A percentile compares a stretch with the other conserved stretches of the same genome.
These are phyloP conservation scores for Pseudocercospora fijiensis DNA, from an alignment of 2,329 filamentous ascomycete species.

Conservation along the genomic window DNA sequence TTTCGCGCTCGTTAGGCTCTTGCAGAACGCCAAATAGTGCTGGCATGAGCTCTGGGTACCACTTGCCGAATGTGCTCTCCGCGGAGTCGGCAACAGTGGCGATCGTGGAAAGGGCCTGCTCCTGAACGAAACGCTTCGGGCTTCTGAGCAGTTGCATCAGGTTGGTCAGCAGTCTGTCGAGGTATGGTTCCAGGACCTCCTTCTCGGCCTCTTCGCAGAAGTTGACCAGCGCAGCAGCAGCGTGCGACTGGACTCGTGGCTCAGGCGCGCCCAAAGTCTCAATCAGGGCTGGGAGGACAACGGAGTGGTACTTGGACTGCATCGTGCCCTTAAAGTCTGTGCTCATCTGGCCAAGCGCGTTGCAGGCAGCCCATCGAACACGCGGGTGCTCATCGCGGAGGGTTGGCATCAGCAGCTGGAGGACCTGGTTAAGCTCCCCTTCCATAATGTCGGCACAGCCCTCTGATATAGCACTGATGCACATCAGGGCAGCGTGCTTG, in stretches of 20 bases:
- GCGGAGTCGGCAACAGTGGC: slow-evolving; percentile 98
- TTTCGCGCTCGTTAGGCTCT: slow-evolving; percentile 90
- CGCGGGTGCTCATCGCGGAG: slow-evolving; percentile 87
- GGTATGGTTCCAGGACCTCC: slow-evolving; percentile 83
- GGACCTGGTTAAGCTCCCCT: slow-evolving; percentile 86
- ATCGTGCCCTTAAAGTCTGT: slow-evolving; percentile 97
- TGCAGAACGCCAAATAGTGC: slow-evolving; percentile 85
- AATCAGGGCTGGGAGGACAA: slow-evolving; percentile 85
- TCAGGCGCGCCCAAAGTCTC: slow-evolving; percentile 87
- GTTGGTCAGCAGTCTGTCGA: slow-evolving; percentile 80
- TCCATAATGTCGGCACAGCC: slow-evolving; percentile 96
- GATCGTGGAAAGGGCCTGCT: slow-evolving; percentile 95
- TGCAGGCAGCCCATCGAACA: slow-evolving; percentile 96
- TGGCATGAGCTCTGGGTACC: slow-evolving; percentile 95
- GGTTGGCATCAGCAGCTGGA: slow-evolving; percentile 91
- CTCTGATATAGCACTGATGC: slow-evolving; percentile 96
- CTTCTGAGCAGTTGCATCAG: slow-evolving; percentile 86
- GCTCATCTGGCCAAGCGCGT: slow-evolving; percentile 99
- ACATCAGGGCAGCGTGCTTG: slow-evolving; percentile 95
- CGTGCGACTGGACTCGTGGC: slow-evolving; percentile 92
- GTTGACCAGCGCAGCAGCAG: slow-evolving; percentile 95
- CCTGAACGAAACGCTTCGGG: slow-evolving; percentile 93
- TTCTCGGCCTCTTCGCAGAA: slow-evolving; percentile 99
- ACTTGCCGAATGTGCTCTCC: slow-evolving; percentile 89
- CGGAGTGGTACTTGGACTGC: slow-evolving; percentile 91